Conservation (phyloP, 768 basidiomycete species). For the Collybia mongolica region DNA sequence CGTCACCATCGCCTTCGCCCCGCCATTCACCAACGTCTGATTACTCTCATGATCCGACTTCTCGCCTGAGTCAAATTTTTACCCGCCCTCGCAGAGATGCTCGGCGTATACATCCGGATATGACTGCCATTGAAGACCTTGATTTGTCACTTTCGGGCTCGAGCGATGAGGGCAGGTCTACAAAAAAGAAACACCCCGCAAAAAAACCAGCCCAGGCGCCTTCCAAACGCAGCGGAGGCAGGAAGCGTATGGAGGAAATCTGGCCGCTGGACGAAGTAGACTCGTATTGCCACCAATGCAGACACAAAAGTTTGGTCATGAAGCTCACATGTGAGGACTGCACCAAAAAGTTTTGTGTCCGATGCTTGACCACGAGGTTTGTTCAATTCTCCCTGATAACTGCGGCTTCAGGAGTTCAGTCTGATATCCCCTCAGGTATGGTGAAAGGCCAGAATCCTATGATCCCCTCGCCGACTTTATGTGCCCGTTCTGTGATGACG, state of each 20-base stretch:
- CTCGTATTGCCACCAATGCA: conserved; percentile 23
- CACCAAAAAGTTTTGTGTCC: conserved; percentile 16
- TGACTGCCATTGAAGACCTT: conserved; percentile 13
- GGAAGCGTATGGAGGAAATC: not conserved
- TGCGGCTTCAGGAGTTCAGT: not conserved
- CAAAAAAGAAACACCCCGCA: not conserved
- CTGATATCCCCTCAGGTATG: conserved; percentile 21
- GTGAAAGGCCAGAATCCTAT: conserved; percentile 12
- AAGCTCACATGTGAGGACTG: conserved; percentile 11
- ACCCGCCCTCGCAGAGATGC: not conserved
- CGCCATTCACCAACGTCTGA: not conserved
- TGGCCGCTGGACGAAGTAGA: conserved; percentile 8
- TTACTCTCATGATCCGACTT: not conserved
- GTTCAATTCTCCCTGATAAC: conserved; percentile 3
- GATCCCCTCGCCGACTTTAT: conserved; percentile 20
- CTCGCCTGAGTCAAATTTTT: not conserved
- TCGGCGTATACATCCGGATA: conserved; percentile 9
- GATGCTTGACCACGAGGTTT: conserved; percentile 17
- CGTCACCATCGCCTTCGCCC: not conserved
- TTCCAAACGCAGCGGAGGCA: too few relatives aligned
- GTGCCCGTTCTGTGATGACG: conserved; percentile 45
- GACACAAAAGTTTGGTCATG: not conserved
- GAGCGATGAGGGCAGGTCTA: not conserved
- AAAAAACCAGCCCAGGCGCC: not conserved
- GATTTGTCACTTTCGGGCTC: conserved; percentile 5